Conservation (phyloP, 2,329 filamentous ascomycete genomes). For the Pseudocercospora ulei region DNA sequence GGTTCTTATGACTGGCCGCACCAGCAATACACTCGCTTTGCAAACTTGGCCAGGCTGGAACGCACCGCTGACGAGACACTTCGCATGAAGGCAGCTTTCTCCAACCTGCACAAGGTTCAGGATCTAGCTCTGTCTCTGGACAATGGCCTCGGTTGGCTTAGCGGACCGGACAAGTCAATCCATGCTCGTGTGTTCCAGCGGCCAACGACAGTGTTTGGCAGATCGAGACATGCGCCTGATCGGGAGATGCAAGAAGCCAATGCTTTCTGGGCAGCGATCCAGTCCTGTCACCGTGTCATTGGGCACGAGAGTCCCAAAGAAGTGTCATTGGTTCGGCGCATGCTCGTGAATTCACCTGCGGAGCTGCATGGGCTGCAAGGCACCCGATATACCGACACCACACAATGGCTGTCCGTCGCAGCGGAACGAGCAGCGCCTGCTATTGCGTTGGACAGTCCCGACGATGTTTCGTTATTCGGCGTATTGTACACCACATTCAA, state of each 20-base stretch:
- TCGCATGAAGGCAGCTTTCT: constrained; percentile 53
- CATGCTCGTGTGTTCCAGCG: constrained; percentile 42
- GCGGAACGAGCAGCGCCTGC: constrained; percentile 10
- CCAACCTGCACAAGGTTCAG: constrained; percentile 46
- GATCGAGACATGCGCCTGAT: constrained; percentile 15
- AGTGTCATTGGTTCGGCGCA: constrained; percentile 18
- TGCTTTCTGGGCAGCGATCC: constrained; percentile 26
- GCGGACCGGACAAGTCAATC: constrained; percentile 50
- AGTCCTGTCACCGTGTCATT: constrained; percentile 21
- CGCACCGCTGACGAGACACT: constrained; percentile 54
- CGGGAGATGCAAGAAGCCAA: constrained; percentile 21
- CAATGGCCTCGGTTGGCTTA: constrained; percentile 58
- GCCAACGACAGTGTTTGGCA: constrained; percentile 42
- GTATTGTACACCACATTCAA: constrained; percentile 32
- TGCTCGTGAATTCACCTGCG: constrained; percentile 13
- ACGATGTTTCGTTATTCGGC: constrained; percentile 18
- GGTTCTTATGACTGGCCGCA: constrained; percentile 57
- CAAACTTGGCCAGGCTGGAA: constrained; percentile 52
- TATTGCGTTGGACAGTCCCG: neutral
- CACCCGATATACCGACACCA: constrained; percentile 20
- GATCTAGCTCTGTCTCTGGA: constrained; percentile 60
- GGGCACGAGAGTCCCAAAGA: constrained; percentile 17
- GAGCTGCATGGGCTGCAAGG: constrained; percentile 19
- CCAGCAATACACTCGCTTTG: constrained; percentile 50
- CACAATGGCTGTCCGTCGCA: constrained; percentile 21